These are phyloP conservation scores for Calonectria pseudoturangicola DNA, from an alignment of 2,329 filamentous ascomycete species.

Conservation along the genomic window DNA sequence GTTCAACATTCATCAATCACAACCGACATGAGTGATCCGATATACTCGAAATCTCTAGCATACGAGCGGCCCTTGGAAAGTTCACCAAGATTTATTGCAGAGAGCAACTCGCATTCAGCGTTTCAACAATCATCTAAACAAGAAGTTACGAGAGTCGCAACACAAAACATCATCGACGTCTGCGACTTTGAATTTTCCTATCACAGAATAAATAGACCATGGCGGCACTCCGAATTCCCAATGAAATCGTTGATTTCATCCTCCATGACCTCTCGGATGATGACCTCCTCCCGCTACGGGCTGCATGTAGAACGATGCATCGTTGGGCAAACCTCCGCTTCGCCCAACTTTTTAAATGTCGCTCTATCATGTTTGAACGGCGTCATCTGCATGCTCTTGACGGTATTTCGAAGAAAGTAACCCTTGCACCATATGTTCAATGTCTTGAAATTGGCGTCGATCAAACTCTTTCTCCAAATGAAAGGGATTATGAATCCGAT, in stretches of 20 bases:
- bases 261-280: not conserved
- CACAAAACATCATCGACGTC: too few relatives aligned
- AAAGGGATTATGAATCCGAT: too few relatives aligned
- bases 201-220: not conserved
- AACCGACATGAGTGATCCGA: too few relatives aligned
- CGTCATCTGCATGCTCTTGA: not conserved
- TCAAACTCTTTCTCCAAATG: not conserved
- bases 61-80: too few relatives aligned
- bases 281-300: not conserved
- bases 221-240: not conserved
- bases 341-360: not conserved
- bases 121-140: too few relatives aligned
- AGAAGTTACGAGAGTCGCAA: too few relatives aligned
- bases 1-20: too few relatives aligned
- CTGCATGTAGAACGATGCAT: not conserved
- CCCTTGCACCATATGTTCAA: not conserved
- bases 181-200: too few relatives aligned
- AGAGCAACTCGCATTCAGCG: too few relatives aligned
- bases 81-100: too few relatives aligned
- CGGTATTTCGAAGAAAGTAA: not conserved
- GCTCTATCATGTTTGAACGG: not conserved
- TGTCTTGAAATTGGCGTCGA: not conserved
- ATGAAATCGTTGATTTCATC: not conserved
- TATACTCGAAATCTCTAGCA: too few relatives aligned
- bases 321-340: not conserved